These are phyloP conservation scores for Scalesia atractyloides DNA, from an alignment of 129 eudicot species.

Conservation along the genomic window DNA sequence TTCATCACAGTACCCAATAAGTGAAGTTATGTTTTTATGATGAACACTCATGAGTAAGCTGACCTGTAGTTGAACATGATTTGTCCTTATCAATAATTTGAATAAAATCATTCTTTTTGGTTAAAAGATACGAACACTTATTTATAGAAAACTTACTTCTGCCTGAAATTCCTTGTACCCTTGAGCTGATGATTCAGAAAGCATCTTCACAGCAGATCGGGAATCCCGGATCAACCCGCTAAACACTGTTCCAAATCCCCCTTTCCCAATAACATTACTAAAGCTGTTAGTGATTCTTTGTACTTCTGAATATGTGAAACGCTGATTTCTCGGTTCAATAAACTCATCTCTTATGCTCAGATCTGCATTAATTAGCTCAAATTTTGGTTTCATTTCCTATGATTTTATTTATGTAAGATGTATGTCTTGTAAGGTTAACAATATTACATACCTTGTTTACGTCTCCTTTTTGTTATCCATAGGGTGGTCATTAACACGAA, in stretches of 20 bases:
- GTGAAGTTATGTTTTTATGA: conserved; percentile 16
- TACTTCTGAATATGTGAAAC: conserved; percentile 38
- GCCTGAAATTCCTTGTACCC: conserved; percentile 46
- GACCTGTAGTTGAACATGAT: not conserved
- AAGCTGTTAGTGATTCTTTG: conserved; percentile 35
- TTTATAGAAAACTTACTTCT: conserved; percentile 35
- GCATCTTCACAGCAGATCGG: conserved; percentile 60
- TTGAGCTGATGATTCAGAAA: conserved; percentile 39
- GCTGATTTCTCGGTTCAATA: conserved; percentile 20
- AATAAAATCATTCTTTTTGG: not conserved
- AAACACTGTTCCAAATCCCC: conserved; percentile 60
- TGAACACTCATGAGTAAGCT: conserved; percentile 11
- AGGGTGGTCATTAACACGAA: conserved; percentile 13
- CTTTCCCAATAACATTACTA: conserved; percentile 41
- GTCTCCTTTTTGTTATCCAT: conserved; percentile 21
- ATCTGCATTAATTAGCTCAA: conserved; percentile 23
- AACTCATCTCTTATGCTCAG: not conserved
- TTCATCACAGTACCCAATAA: conserved; percentile 12
- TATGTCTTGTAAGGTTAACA: not conserved
- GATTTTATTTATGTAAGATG: not conserved
- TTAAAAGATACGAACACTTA: too few relatives aligned
- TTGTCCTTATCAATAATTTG: not conserved
- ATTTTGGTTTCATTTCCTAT: not conserved
- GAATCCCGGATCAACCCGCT: conserved; percentile 30
- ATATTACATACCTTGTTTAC: conserved; percentile 25